Base-by-base conservation (phyloP, 2,329 filamentous ascomycete genomes). In the Apiospora koreana region DNA sequence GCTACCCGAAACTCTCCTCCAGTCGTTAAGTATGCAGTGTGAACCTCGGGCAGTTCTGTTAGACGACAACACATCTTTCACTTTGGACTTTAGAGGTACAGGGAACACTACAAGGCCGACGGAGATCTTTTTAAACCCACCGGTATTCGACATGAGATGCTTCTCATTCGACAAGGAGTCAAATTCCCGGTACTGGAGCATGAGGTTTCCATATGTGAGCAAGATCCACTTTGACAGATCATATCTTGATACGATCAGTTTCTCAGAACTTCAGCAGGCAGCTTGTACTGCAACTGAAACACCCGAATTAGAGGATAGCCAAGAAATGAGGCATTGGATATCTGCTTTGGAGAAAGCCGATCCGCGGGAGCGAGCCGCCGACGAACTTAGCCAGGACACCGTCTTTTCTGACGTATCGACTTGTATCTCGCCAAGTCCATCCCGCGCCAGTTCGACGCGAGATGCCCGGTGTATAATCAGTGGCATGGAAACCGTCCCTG, bases 101-200 rank as follows among this genome's bases (percentile, higher is more conserved):
- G 80, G 84, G 68, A 79, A 79, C 46, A 79, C 81, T 62, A 77
- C 83, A 76, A 72, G 81, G 70, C 81, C 87, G 73, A 83, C 84
- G 0, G 80, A 85, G 1, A 80, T 91, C 0, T 97, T 97, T 78
- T 87, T 85, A 8, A 83, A 85, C 0, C 94, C 94, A 0, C 87
- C 94, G 25, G 89, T 97, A 0, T 93, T 94, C 69, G 95, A 97
- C 74, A 83, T 97, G 71, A 86, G 93, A 31, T 95, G 94, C 68
- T 93, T 93, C 72, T 91, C 92, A 0, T 97, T 94, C 74, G 92
- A 94, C 71, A 93, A 91, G 76, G 86, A 88, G 2, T 87, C 89
- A 4, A 91, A 92, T 75, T 90, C 89, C 18, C 85, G 86, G 1
- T 94, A 93, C 76, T 94, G 89, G 83, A 91, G 91, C 71, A 87